Evolutionary conservation across 176 grass and related monocot species (phyloP), one percentile per base, ranked within the genome.

Genomic region (Aegilops umbellulata): DNA sequence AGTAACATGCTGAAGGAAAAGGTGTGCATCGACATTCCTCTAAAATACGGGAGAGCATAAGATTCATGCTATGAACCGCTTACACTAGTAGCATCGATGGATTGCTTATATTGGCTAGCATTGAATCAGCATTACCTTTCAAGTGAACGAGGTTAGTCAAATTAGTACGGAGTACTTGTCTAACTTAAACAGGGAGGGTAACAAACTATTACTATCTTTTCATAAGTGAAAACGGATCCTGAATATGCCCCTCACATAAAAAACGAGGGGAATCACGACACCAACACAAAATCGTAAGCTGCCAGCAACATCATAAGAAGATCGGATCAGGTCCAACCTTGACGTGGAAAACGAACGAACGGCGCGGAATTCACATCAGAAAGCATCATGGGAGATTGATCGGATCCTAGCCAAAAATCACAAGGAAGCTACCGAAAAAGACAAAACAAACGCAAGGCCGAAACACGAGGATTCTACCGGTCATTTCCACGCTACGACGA

Each of bases 1-100:
- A 75, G 69, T 53, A 68, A 76, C 14, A 51, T 3, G 44, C 44
- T 12, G 66, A 67, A 44, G 80, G 66, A 25, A 84, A 68, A 84
- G 35, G 60, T 62, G 76, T 69, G 75, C 81, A 84, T 69, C 85
- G 55, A 91, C 80, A 87, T 91, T 87, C 75, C 46, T 38, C 61
- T 61, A 68, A 32, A 87, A 74, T 74, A 80, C 13, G 9, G 3
- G 32, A 60, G 76, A 22, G 60, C 80, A 84, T 61, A 19, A 76
- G 81, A 87, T 91, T 84, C 81, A 87, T 60, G 30, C 36, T 77
- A 62, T 41, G 24, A 65, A 66, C 41, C 38, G 60, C 49, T 53
- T 53, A 53, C 6, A 53, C 49, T 53, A 66, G 31, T 35, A 67
- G 14, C 69, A 61, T 51, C 60, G 38, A 76, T 47, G 42, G 46